Evolutionary conservation across 345 rosid genomes (phyloP), one percentile per base, ranked within the genome.

Genomic region (Populus nigra): DNA sequence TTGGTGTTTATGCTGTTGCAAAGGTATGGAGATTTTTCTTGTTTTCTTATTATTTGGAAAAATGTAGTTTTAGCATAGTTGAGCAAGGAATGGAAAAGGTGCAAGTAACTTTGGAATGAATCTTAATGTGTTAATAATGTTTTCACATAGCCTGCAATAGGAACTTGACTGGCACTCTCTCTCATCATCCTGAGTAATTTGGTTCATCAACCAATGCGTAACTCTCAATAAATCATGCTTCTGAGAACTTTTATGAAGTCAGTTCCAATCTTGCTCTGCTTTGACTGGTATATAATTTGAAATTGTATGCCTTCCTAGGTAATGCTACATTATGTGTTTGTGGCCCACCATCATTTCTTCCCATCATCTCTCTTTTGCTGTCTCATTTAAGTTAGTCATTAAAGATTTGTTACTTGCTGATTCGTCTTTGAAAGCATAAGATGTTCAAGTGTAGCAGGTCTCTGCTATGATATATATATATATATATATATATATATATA

Each of bases 1-100:
- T 96, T 67, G 99, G 99, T 69, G 88, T 96, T 75, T 94, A 96
- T 86, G 99, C 98, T 72, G 90, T 96, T 83, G 97, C 99, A 0
- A 91, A 96, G 98, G 99, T 96, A 83, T 87, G 80, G 63, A 43
- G 27, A 35, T 73, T 59, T 41, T 23, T 5, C 12, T 8, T 39
- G 3, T 45, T 39, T 39, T 22, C 12, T 23, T n/a, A 69, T 12
- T 61, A n/a, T 38, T 61, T 22, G 36, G 16, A 39, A 45, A 62
- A 43, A 9, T 43, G 25, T 5, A 25, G 45, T 59, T 33, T 74
- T 74, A 39, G 70, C 59, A 27, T 74, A 13, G 43, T 31, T 27
- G 29, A 11, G 18, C 31, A 47, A 59, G 10, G 68, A 13, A 38
- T 73, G 74, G 17, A 25, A 31, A 61, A 13, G 20, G 47, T 36